A percentile compares a stretch with the other conserved stretches of the same genome.
Evolutionary conservation across 768 basidiomycete genomes (phyloP).

Genomic region (Lentinula raphanica): DNA sequence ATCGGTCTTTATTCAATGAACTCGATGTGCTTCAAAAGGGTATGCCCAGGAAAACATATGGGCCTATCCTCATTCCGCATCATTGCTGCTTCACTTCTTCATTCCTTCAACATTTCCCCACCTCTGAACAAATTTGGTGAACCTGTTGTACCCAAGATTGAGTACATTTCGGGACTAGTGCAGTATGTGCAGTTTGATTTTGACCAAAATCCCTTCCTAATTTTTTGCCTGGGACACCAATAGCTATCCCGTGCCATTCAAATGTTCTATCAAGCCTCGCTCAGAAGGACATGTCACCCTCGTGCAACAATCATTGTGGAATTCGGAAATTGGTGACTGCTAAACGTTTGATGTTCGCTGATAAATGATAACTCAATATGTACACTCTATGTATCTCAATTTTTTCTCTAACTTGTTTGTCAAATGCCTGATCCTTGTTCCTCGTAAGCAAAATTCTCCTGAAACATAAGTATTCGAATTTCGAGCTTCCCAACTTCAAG

Average conservation of each 20-base stretch:
- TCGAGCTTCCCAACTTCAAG: no score
- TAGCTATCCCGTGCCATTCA: constrained; percentile 19
- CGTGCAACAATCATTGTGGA: constrained; percentile 8
- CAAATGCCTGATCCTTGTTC: no score
- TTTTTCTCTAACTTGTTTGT: no score
- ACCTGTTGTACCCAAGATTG: constrained; percentile 23
- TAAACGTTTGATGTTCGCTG: no score
- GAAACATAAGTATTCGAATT: no score
- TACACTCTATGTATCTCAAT: no score
- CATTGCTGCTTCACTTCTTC: constrained; percentile 23
- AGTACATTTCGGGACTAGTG: constrained; percentile 10
- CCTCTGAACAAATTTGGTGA: constrained; percentile 19
- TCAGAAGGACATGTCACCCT: constrained; percentile 18
- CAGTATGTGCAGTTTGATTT: neutral
- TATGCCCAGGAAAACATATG: constrained; percentile 27
- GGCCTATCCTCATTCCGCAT: constrained; percentile 22
- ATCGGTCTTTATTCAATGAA: no score
- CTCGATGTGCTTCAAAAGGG: constrained; percentile 12
- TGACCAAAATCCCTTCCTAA: no score
- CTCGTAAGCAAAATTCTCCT: no score
- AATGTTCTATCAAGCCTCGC: constrained; percentile 24
- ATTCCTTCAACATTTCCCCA: constrained; percentile 24
- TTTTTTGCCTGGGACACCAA: no score
- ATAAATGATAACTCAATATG: no score
- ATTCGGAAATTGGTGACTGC: no score